phyloP scores from a whole-genome alignment of 768 basidiomycete genomes.

The Russula abietina region DNA sequence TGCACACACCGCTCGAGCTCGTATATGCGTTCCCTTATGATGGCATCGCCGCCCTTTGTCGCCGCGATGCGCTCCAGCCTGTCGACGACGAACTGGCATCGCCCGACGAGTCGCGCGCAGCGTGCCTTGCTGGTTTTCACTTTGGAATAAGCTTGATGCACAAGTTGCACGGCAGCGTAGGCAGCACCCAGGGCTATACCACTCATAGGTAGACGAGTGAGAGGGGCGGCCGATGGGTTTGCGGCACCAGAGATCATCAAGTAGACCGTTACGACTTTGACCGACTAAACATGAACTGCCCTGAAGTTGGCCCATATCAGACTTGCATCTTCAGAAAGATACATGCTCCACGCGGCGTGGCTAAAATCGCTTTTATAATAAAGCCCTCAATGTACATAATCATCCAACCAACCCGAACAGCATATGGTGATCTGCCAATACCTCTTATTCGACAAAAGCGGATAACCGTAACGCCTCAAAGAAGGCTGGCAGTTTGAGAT shows the following conservation, averaged over 20 bases:
- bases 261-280: background rate
- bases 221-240: background rate
- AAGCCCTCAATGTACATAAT: background rate
- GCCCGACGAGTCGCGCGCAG: constrained; percentile 24
- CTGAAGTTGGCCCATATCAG: no score
- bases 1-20: constrained; percentile 19
- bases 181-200: constrained; percentile 18
- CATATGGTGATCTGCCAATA: background rate
- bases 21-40: constrained; percentile 12
- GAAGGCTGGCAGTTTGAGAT: background rate
- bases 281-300: background rate
- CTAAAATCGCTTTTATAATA: background rate
- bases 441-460: background rate
- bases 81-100: constrained; percentile 21
- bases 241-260: background rate
- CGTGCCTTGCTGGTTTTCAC: constrained; percentile 23
- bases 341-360: background rate
- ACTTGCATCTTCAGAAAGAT: background rate
- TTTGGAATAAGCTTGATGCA: constrained; percentile 23
- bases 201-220: constrained; percentile 8
- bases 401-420: background rate
- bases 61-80: constrained; percentile 17
- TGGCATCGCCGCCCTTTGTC: constrained; percentile 5
- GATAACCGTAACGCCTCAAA: background rate
- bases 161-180: constrained; percentile 24